phyloP scores from a whole-genome alignment of 345 rosid species.

The Abelmoschus esculentus region DNA sequence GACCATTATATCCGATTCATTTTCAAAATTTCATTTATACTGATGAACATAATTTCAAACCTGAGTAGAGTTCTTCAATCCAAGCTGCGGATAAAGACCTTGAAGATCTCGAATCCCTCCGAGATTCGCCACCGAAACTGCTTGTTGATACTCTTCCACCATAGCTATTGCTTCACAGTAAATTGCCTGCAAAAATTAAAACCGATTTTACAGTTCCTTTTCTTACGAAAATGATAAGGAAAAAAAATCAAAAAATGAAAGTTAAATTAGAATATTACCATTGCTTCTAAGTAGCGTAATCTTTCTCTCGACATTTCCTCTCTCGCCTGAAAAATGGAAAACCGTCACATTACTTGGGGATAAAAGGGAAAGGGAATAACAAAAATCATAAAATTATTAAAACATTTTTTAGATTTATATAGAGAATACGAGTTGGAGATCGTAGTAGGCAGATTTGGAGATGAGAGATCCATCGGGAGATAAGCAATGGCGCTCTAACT shows the following conservation, averaged over 20 bases:
- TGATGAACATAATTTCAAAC: constrained; percentile 24
- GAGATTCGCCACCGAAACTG: constrained; percentile 54
- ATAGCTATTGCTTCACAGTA: constrained; percentile 81
- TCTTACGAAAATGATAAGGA: neutral
- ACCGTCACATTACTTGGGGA: neutral
- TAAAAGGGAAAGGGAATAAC: neutral
- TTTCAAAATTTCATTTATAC: too few species aligned
- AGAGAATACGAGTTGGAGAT: constrained; percentile 73
- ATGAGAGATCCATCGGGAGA: constrained; percentile 94
- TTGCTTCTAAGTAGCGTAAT: constrained; percentile 83
- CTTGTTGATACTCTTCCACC: constrained; percentile 97
- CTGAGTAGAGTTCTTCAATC: constrained; percentile 75
- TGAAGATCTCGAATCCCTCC: constrained; percentile 80
- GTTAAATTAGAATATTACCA: constrained; percentile 37
- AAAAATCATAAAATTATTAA: neutral
- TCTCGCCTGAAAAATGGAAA: constrained; percentile 56
- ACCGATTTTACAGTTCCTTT: neutral
- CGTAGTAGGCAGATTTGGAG: constrained; percentile 75
- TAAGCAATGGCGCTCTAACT: constrained; percentile 91
- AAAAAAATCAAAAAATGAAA: neutral
- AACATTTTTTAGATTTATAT: neutral
- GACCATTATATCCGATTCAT: too few species aligned
- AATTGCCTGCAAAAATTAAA: constrained; percentile 45
- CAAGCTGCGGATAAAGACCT: constrained; percentile 55
- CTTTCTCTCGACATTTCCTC: constrained; percentile 95